These are phyloP conservation scores for Taphrina wiesneri DNA, from an alignment of 1,139 yeast genomes.

Conservation along the genomic window DNA sequence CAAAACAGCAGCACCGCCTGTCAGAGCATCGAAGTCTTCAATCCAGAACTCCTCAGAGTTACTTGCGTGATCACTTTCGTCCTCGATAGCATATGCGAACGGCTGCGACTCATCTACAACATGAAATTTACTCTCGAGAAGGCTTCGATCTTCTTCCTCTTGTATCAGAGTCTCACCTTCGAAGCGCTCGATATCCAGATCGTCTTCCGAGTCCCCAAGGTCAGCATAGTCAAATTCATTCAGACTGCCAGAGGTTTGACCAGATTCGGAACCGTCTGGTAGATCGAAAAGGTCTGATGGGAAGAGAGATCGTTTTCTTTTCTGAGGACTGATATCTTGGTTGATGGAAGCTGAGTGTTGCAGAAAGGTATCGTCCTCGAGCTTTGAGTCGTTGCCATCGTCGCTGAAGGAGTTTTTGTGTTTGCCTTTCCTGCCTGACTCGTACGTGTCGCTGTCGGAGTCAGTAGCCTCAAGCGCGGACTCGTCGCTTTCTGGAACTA, in stretches of 20 bases:
- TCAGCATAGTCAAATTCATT: constrained; percentile 19
- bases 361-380: neutral
- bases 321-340: constrained; percentile 8
- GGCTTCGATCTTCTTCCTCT: constrained; percentile 20
- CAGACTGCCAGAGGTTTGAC: constrained; percentile 14
- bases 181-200: constrained; percentile 24
- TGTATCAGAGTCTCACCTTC: constrained; percentile 11
- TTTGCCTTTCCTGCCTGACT: neutral
- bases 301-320: constrained; percentile 19
- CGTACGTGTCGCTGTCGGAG: constrained; percentile 1
- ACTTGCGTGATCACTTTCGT: constrained; percentile 27
- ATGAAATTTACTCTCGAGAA: constrained; percentile 24
- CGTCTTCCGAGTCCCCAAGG: constrained; percentile 28
- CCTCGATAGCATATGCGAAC: constrained; percentile 30
- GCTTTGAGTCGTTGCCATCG: neutral
- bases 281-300: constrained; percentile 9
- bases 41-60: constrained; percentile 29
- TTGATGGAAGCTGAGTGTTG: neutral
- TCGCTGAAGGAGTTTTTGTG: neutral
- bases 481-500: constrained; percentile 3
- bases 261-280: constrained; percentile 20
- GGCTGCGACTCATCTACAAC: constrained; percentile 25
- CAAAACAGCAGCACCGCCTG: constrained; percentile 14
- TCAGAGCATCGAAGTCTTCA: constrained; percentile 27
- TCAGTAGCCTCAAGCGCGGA: neutral